Percentiles rank a stretch among this genome's conserved stretches.
Evolutionary conservation across 768 basidiomycete genomes (phyloP).

Genomic region (Amanita polypyramis): DNA sequence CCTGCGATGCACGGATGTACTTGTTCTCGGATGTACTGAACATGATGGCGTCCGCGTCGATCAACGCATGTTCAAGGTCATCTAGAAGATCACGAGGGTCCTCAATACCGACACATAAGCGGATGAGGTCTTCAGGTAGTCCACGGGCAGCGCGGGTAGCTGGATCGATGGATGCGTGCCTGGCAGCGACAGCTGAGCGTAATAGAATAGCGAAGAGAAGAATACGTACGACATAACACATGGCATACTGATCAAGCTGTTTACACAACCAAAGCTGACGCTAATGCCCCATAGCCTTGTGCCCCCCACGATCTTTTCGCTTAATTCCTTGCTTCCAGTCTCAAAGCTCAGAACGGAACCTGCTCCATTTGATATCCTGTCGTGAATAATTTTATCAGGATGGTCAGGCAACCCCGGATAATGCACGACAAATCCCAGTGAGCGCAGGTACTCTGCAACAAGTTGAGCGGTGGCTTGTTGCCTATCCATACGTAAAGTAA

Average conservation of each 20-base stretch:
- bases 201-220: conserved; percentile 9
- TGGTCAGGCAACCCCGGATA: conserved; percentile 86
- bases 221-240: conserved; percentile 95
- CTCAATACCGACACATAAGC: conserved; percentile 97
- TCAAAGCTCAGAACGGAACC: conserved; percentile 94
- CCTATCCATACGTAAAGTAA: conserved; percentile 91
- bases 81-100: conserved; percentile 88
- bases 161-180: conserved; percentile 96
- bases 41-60: conserved; percentile 84
- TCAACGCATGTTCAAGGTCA: conserved; percentile 86
- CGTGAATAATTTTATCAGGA: conserved; percentile 81
- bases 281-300: conserved; percentile 95
- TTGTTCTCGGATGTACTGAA: conserved; percentile 42
- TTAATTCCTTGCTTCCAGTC: conserved; percentile 83
- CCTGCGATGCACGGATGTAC: conserved; percentile 26
- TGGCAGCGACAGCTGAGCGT: conserved; percentile 21
- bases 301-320: conserved; percentile 86
- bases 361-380: conserved; percentile 80
- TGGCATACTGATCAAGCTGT: conserved; percentile 97
- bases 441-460: conserved; percentile 79
- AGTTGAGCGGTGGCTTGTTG: conserved; percentile 76
- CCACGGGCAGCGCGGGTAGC: conserved; percentile 93
- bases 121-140: conserved; percentile 96
- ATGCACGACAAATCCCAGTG: conserved; percentile 81
- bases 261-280: conserved; percentile 97